Conservation (phyloP, 257 asterid species). For the Nemophila menziesii region DNA sequence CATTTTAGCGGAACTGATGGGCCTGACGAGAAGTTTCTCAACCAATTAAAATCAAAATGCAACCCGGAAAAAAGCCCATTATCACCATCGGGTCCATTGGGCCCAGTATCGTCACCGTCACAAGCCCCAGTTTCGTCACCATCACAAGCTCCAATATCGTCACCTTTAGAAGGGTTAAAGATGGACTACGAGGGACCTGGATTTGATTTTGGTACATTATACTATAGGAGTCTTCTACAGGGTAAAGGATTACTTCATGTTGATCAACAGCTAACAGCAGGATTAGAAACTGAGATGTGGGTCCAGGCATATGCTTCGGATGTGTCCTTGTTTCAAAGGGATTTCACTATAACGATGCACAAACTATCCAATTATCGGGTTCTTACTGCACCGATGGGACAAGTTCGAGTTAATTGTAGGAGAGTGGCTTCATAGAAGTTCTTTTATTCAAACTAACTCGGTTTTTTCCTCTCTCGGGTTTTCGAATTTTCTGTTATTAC, state of each 20-base stretch:
- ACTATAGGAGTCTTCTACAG: slow-evolving; percentile 59
- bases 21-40: slow-evolving; percentile 53
- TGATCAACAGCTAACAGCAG: slow-evolving; percentile 66
- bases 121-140: slow-evolving; percentile 13
- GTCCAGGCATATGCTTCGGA: slow-evolving; percentile 61
- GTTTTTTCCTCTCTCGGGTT: neutral
- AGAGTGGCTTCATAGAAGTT: slow-evolving; percentile 22
- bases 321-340: slow-evolving; percentile 31
- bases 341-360: slow-evolving; percentile 53
- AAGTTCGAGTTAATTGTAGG: slow-evolving; percentile 49
- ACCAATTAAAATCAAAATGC: slow-evolving; percentile 41
- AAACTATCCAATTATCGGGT: slow-evolving; percentile 52
- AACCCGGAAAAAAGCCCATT: slow-evolving; percentile 13
- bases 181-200: slow-evolving; percentile 76
- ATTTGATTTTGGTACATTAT: slow-evolving; percentile 40
- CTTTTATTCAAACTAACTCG: neutral
- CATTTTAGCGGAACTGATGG: slow-evolving; percentile 30
- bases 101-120: slow-evolving; percentile 15
- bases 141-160: slow-evolving; percentile 4
- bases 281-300: slow-evolving; percentile 37
- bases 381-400: slow-evolving; percentile 35
- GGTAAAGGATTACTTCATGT: slow-evolving; percentile 45
- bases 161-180: slow-evolving; percentile 27
- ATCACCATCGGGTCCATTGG: slow-evolving; percentile 15
- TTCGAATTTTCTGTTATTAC: neutral